Conservation (phyloP, 2,329 filamentous ascomycete genomes). For the Blastomyces parvus region DNA sequence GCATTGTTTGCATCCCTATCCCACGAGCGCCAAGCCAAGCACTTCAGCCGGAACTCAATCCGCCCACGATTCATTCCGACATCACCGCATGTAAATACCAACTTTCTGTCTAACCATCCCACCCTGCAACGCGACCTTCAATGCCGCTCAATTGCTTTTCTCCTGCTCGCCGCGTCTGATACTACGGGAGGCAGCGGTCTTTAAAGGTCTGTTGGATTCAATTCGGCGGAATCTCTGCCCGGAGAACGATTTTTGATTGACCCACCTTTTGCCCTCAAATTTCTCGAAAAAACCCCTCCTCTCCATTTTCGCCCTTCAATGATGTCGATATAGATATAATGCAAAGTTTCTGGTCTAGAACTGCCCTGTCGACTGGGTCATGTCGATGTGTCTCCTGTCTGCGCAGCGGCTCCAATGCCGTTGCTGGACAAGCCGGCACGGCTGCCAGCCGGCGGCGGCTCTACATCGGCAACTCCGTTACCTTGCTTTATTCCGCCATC, state of each 20-base stretch:
- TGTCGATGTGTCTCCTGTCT: slow-evolving; percentile 37
- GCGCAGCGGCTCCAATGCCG: slow-evolving; percentile 27
- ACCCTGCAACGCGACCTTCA: not conserved
- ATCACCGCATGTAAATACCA: slow-evolving; percentile 1
- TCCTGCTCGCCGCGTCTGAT: not conserved
- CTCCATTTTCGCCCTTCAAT: not conserved
- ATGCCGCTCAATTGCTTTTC: not conserved
- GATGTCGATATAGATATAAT: slow-evolving; percentile 29
- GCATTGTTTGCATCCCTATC: slow-evolving; percentile 29
- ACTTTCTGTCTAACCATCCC: not conserved
- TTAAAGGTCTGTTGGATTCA: not conserved
- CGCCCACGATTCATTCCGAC: not conserved
- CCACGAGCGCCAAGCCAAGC: slow-evolving; percentile 5
- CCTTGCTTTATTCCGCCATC: slow-evolving; percentile 37
- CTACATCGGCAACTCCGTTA: slow-evolving; percentile 35
- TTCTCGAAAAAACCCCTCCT: not conserved
- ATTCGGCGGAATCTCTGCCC: not conserved
- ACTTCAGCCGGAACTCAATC: not conserved
- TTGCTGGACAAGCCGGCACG: slow-evolving; percentile 28
- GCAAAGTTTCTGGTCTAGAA: slow-evolving; percentile 38
- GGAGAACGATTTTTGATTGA: not conserved
- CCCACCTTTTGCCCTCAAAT: not conserved
- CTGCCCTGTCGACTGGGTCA: slow-evolving; percentile 27
- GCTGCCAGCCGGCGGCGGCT: slow-evolving; percentile 31
- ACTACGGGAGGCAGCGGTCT: not conserved